Evolutionary conservation across 2,329 filamentous ascomycete genomes (phyloP).

Genomic region (Fusarium sp.): DNA sequence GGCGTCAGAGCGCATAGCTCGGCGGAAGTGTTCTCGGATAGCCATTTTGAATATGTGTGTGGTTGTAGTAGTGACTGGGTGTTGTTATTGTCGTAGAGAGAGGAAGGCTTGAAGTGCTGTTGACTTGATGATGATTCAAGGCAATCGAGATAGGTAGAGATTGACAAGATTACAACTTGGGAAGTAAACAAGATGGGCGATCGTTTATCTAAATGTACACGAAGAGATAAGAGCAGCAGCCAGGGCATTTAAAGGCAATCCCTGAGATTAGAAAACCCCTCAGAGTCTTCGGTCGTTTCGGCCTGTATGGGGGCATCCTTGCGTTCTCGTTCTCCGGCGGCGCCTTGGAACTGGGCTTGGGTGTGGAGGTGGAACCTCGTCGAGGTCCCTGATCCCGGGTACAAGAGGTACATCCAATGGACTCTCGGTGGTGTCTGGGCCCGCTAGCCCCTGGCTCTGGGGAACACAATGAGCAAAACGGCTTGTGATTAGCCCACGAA

Average conservation of each 20-base stretch:
- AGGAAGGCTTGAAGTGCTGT: constrained; percentile 14
- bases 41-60: constrained; percentile 52
- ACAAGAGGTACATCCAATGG: constrained; percentile 33
- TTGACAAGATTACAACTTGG: constrained; percentile 19
- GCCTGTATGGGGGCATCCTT: constrained; percentile 40
- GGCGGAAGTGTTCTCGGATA: constrained; percentile 59
- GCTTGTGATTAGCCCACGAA: constrained; percentile 18
- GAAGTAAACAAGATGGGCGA: constrained; percentile 18
- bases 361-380: constrained; percentile 40
- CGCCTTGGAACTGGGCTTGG: constrained; percentile 44
- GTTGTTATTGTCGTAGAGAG: constrained; percentile 5
- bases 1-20: constrained; percentile 55
- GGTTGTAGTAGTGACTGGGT: constrained; percentile 11
- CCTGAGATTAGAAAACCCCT: constrained; percentile 49
- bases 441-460: constrained; percentile 21
- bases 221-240: constrained; percentile 31
- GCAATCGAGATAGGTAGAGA: constrained; percentile 8
- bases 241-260: constrained; percentile 41
- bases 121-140: constrained; percentile 10
- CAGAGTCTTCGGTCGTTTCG: constrained; percentile 46
- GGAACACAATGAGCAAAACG: neutral
- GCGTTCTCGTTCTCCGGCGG: constrained; percentile 35
- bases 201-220: constrained; percentile 31
- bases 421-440: constrained; percentile 21
- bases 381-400: constrained; percentile 28